Evolutionary conservation across 1,139 yeast species (phyloP).

Genomic region (Sugiyamaella castrensis): DNA sequence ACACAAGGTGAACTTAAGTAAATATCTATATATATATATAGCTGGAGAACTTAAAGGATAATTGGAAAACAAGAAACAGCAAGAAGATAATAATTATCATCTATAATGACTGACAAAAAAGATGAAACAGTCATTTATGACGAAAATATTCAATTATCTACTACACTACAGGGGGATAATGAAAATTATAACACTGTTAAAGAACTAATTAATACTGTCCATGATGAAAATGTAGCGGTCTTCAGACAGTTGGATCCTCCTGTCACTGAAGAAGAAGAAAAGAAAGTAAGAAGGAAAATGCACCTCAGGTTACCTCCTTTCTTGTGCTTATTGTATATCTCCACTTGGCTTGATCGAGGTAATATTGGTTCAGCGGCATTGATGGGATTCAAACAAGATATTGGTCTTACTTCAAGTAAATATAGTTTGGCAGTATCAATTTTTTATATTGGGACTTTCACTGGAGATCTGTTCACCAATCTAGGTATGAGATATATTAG

Average conservation of each 20-base stretch:
- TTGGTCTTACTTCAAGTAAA: slow-evolving; percentile 3
- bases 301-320: slow-evolving; percentile 10
- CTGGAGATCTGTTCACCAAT: slow-evolving; percentile 15
- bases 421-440: slow-evolving; percentile 14
- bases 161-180: slow-evolving; percentile 2
- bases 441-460: slow-evolving; percentile 15
- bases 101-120: slow-evolving; percentile 2
- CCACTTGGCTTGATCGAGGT: slow-evolving; percentile 11
- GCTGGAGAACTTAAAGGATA: too few species aligned
- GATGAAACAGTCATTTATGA: neutral
- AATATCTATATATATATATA: too few species aligned
- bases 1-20: too few species aligned
- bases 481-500: slow-evolving; percentile 14
- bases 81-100: neutral
- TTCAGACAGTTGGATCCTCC: slow-evolving; percentile 15
- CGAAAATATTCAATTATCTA: slow-evolving; percentile 1
- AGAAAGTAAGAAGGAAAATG: slow-evolving; percentile 9
- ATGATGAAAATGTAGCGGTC: slow-evolving; percentile 16
- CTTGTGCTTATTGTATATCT: slow-evolving; percentile 8
- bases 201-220: slow-evolving; percentile 14
- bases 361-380: slow-evolving; percentile 10
- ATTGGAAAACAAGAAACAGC: too few species aligned
- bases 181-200: slow-evolving; percentile 9
- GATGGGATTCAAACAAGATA: slow-evolving; percentile 9
- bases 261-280: slow-evolving; percentile 15